Evolutionary conservation across 768 basidiomycete species (phyloP).

Genomic region (Porpolomopsis calyptriformis): DNA sequence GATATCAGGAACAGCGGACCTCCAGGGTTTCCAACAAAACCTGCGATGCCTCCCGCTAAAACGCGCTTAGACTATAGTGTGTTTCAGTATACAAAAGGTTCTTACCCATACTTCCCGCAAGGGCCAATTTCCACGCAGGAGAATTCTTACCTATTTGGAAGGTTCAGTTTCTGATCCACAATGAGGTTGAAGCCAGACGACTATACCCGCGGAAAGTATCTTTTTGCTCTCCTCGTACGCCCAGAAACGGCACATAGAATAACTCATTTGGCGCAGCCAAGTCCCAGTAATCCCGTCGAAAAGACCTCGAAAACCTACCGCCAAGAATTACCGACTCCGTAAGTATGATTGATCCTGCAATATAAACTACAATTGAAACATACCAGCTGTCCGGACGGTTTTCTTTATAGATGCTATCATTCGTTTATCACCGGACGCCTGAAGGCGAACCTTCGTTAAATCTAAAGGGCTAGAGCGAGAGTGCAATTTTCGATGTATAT

Average conservation of each 20-base stretch:
- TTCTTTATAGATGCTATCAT: conserved; percentile 80
- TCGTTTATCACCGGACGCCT: conserved; percentile 85
- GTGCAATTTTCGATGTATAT: not conserved
- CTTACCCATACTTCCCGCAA: conserved; percentile 81
- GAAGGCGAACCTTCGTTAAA: conserved; percentile 84
- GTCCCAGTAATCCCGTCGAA: conserved; percentile 85
- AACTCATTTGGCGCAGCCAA: conserved; percentile 87
- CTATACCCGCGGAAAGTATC: conserved; percentile 47
- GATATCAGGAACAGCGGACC: conserved; percentile 30
- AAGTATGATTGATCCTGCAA: conserved; percentile 14
- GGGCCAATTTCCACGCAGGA: conserved; percentile 71
- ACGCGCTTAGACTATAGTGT: conserved; percentile 3
- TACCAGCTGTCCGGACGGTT: conserved; percentile 72
- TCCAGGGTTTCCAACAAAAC: conserved; percentile 81
- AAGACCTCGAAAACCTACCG: conserved; percentile 51
- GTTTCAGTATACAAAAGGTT: conserved; percentile 10
- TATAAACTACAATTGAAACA: conserved; percentile 10
- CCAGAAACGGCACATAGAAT: conserved; percentile 88
- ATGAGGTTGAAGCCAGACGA: not conserved
- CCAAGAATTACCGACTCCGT: conserved; percentile 24
- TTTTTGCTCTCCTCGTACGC: conserved; percentile 89
- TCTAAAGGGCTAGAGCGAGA: conserved; percentile 53
- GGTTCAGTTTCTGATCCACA: not conserved
- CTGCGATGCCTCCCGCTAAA: conserved; percentile 75
- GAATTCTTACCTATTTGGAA: conserved; percentile 35